Base-by-base conservation (phyloP, 2,329 filamentous ascomycete genomes). In the Rhinocladiella mackenziei region DNA sequence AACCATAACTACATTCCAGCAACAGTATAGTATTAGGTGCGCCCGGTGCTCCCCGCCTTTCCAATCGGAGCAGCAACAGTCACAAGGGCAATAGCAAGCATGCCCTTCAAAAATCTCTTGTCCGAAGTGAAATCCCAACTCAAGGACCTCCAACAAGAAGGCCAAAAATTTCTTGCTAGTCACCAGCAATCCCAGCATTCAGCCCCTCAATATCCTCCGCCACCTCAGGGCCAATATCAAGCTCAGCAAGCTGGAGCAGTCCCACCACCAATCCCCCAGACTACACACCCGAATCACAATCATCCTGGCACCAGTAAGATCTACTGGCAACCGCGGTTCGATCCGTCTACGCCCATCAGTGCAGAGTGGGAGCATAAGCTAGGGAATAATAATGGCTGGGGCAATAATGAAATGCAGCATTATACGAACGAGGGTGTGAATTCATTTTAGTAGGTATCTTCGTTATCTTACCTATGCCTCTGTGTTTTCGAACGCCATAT, bases 361-460 rank as follows among this genome's bases (percentile, higher is more conserved):
- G 33, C 41, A 11, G 49, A 54, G 20, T 57, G 48, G 48, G 55
- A 57, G 26, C 48, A 51, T 15, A 57, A 57, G 35, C 30, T 48
- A 36, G 54, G 54, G 25, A 54, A 56, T 32, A 54, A 53, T 33
- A 50, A 56, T 29, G 55, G 55, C 32, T 57, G 55, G 55, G 55
- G 55, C 7, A 57, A 57, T 37, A 55, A 54, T 32, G 55, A 57
- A 35, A 48, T 55, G 9, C 45, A 57, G 33, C 33, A 53, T 19
- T 57, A 57, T 34, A 57, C 55, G 5, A 32, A 39, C 29, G 37
- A 47, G 10, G 38, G 31, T 2, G 38, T 32, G 25, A 56, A 56
- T 36, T 47, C 50, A 5, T 56, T 56, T 44, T 51, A 46, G 48
- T 51, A 48, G 48, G 44, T 48, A 19, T 19, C 9, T 32, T 15